These are phyloP conservation scores for Globisporangium abappressorium DNA, from an alignment of 352 stramenopile species.

Conservation along the genomic window DNA sequence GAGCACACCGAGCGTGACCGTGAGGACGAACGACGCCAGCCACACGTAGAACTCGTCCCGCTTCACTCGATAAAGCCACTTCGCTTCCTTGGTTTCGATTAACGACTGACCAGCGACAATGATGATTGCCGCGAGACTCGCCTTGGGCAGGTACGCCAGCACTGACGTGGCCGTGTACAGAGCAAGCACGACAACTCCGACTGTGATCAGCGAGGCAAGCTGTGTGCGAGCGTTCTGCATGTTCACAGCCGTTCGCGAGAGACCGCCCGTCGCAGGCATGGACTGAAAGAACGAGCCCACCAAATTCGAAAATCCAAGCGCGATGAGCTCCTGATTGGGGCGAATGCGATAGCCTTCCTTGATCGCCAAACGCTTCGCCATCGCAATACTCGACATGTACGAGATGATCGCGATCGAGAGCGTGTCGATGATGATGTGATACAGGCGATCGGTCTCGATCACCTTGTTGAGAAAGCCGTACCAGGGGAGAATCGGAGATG, in stretches of 20 bases:
- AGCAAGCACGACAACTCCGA: slow-evolving; percentile 76
- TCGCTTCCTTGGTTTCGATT: slow-evolving; percentile 82
- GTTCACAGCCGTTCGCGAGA: slow-evolving; percentile 89
- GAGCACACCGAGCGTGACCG: slow-evolving; percentile 44
- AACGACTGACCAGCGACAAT: slow-evolving; percentile 88
- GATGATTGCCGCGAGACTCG: slow-evolving; percentile 85
- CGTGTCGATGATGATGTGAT: slow-evolving; percentile 62
- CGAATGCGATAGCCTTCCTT: slow-evolving; percentile 74
- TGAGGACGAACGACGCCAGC: slow-evolving; percentile 56
- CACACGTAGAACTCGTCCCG: slow-evolving; percentile 64
- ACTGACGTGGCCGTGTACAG: slow-evolving; percentile 80
- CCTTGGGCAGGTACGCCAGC: slow-evolving; percentile 84
- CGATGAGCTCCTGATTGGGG: slow-evolving; percentile 83
- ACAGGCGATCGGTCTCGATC: slow-evolving; percentile 48
- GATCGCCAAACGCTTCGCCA: slow-evolving; percentile 82
- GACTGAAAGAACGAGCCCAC: slow-evolving; percentile 77
- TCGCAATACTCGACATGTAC: slow-evolving; percentile 90
- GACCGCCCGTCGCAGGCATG: slow-evolving; percentile 88
- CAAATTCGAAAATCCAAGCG: slow-evolving; percentile 85
- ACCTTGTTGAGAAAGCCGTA: slow-evolving; percentile 42
- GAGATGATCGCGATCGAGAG: slow-evolving; percentile 81
- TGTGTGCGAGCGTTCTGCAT: slow-evolving; percentile 85
- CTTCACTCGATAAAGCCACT: slow-evolving; percentile 73
- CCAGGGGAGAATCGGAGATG: slow-evolving; percentile 45
- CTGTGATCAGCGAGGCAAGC: slow-evolving; percentile 80